phyloP scores from a whole-genome alignment of 352 stramenopile species.

The Phytopythium oedochilum region DNA sequence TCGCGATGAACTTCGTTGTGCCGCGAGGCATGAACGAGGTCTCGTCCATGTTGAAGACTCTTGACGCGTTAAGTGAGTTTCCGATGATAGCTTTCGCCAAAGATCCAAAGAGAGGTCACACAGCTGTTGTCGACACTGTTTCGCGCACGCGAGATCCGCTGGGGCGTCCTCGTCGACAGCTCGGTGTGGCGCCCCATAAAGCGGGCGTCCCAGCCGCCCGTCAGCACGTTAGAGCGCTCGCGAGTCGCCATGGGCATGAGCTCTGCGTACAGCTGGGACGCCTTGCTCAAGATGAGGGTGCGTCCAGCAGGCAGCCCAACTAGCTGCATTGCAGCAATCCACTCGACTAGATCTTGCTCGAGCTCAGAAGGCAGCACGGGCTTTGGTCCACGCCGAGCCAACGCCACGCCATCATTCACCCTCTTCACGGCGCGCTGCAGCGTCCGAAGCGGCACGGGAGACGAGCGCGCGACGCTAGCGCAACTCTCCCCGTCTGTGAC shows the following conservation, averaged over 20 bases:
- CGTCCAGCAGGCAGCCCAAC: neutral
- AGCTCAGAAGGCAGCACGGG: neutral
- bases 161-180: no score
- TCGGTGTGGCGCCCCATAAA: no score
- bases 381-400: neutral
- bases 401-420: no score
- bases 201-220: no score
- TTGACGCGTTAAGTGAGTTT: neutral
- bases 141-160: slow-evolving; percentile 1
- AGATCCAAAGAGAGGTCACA: slow-evolving; percentile 1
- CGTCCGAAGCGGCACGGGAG: no score
- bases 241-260: no score
- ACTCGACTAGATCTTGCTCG: slow-evolving; percentile 1
- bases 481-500: no score
- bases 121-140: slow-evolving; percentile 3
- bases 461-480: no score
- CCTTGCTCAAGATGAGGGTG: neutral
- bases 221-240: no score
- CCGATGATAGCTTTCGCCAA: slow-evolving; percentile 5
- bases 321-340: slow-evolving; percentile 5
- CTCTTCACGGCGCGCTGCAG: no score
- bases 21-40: slow-evolving; percentile 4
- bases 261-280: neutral
- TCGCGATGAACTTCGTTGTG: slow-evolving; percentile 5
- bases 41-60: slow-evolving; percentile 16